phyloP scores from a whole-genome alignment of 106 monocot species.

The Acorus calamus region DNA sequence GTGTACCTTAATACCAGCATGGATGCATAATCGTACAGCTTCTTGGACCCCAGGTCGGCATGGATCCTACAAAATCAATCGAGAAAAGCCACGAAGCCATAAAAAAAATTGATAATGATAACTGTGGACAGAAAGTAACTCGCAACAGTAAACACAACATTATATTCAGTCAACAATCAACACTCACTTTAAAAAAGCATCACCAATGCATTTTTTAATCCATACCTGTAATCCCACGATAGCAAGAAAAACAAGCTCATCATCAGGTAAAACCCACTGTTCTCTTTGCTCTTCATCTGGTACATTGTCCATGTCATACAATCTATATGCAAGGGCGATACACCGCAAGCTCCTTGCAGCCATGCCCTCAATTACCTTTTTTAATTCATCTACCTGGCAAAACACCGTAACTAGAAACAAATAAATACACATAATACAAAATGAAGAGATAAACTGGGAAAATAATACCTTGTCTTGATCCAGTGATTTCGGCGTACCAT shows the following conservation, averaged over 20 bases:
- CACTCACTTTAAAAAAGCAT: not conserved
- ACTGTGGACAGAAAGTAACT: no score
- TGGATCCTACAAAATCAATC: slow-evolving; percentile 52
- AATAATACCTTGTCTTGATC: slow-evolving; percentile 35
- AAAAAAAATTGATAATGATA: not conserved
- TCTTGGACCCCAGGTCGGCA: slow-evolving; percentile 82
- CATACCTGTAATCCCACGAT: slow-evolving; percentile 89
- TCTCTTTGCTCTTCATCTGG: slow-evolving; percentile 54
- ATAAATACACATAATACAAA: slow-evolving; percentile 4
- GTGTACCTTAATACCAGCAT: slow-evolving; percentile 82
- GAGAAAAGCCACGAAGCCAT: not conserved
- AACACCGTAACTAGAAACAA: not conserved
- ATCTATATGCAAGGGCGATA: slow-evolving; percentile 76
- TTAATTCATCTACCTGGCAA: slow-evolving; percentile 52
- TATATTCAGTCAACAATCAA: no score
- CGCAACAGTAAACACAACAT: no score
- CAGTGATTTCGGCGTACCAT: slow-evolving; percentile 46
- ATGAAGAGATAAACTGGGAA: not conserved
- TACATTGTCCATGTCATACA: slow-evolving; percentile 25
- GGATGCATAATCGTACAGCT: slow-evolving; percentile 56
- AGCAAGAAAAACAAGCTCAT: slow-evolving; percentile 59
- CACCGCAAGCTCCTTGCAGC: slow-evolving; percentile 72
- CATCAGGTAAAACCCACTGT: slow-evolving; percentile 65
- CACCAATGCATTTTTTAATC: not conserved
- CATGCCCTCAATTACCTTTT: slow-evolving; percentile 71